phyloP scores from a whole-genome alignment of 495 filamentous ascomycete genomes.

The Aspergillus heteromorphus region DNA sequence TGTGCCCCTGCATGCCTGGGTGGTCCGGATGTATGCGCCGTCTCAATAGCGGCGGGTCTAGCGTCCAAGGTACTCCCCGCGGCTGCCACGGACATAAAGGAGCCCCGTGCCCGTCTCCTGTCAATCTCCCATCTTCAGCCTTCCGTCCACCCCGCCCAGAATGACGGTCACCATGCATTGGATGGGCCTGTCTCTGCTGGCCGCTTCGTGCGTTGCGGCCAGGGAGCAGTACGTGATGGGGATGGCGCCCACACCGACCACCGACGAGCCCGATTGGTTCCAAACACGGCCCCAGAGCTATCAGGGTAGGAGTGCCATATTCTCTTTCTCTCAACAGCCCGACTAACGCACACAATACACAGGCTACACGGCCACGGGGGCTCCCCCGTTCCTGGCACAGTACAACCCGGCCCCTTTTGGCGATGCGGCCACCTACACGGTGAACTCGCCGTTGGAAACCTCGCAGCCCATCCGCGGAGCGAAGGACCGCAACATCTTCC shows the following conservation, averaged over 20 bases:
- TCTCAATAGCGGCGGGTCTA: no score
- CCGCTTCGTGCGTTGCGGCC: neutral
- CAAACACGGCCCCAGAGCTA: conserved; percentile 1
- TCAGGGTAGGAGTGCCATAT: neutral
- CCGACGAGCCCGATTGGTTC: conserved; percentile 4
- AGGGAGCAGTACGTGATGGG: neutral
- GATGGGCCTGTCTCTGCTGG: neutral
- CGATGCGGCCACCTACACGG: neutral
- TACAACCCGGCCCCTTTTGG: conserved; percentile 2
- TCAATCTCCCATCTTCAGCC: no score
- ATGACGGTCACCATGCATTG: neutral
- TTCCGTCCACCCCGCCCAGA: neutral
- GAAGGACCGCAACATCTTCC: neutral
- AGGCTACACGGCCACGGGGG: conserved; percentile 1
- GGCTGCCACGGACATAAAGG: neutral
- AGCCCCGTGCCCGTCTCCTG: neutral
- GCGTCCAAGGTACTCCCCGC: neutral
- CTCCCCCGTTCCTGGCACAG: conserved; percentile 1
- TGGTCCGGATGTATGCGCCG: no score
- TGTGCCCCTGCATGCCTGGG: no score
- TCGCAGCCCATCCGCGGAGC: conserved; percentile 4
- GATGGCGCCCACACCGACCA: neutral
- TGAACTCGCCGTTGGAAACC: neutral
- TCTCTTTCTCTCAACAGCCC: neutral
- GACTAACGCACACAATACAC: neutral